phyloP scores from a whole-genome alignment of 805 yeast genomes.

The Candida pseudofarinosa region DNA sequence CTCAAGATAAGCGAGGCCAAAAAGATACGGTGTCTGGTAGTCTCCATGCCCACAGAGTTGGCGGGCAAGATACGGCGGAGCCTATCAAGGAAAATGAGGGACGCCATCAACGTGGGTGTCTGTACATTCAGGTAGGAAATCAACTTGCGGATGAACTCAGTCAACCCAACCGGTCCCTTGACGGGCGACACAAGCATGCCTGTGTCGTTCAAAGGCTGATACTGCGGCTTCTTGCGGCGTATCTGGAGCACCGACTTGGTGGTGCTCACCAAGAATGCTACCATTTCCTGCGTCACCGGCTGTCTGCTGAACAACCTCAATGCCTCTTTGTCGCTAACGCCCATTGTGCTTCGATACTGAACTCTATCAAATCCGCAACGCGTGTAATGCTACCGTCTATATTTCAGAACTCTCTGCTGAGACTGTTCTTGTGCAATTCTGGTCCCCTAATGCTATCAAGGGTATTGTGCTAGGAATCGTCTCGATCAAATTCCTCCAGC shows the following conservation, averaged over 20 bases:
- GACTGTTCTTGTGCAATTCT: too few species aligned
- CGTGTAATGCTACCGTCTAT: too few species aligned
- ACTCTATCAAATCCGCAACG: too few species aligned
- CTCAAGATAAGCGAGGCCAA: constrained; percentile 83
- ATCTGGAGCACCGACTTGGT: constrained; percentile 55
- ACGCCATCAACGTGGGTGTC: constrained; percentile 91
- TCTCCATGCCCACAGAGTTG: constrained; percentile 85
- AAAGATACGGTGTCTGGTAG: constrained; percentile 91
- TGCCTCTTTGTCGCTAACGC: constrained; percentile 35
- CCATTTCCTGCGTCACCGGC: constrained; percentile 57
- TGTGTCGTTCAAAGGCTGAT: constrained; percentile 40
- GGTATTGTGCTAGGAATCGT: neutral
- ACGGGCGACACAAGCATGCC: constrained; percentile 22
- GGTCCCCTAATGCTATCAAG: too few species aligned
- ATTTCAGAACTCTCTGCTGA: too few species aligned
- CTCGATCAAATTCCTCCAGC: neutral
- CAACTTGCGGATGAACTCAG: constrained; percentile 64
- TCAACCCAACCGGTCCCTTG: constrained; percentile 31
- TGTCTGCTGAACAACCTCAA: constrained; percentile 50
- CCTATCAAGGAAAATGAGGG: constrained; percentile 77
- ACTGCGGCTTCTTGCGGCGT: constrained; percentile 16
- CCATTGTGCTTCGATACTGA: neutral
- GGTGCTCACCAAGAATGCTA: constrained; percentile 52
- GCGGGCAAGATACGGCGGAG: constrained; percentile 76
- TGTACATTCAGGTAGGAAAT: constrained; percentile 85